Percentiles rank a stretch among this genome's conserved stretches.
Evolutionary conservation across 2,329 filamentous ascomycete species (phyloP).

Genomic region (Calonectria henricotiae): DNA sequence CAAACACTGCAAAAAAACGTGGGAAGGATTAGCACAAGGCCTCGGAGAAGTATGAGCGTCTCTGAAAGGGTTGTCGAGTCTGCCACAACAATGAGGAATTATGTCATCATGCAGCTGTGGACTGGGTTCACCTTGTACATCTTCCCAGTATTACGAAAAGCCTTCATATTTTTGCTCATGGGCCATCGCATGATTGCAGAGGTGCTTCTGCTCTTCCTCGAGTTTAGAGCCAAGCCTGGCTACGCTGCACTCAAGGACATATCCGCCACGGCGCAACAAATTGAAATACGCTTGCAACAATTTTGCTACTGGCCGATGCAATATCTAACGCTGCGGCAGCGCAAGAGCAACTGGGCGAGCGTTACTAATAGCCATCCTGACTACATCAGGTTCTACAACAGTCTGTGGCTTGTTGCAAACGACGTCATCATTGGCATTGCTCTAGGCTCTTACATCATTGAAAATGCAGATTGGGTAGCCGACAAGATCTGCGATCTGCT

Average conservation of each 20-base stretch:
- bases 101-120: constrained; percentile 79
- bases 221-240: constrained; percentile 86
- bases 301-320: constrained; percentile 99
- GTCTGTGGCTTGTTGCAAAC: constrained; percentile 97
- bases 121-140: constrained; percentile 82
- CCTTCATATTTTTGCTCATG: constrained; percentile 86
- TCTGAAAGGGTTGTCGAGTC: constrained; percentile 96
- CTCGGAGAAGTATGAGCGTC: constrained; percentile 90
- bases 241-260: constrained; percentile 93
- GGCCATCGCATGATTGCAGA: constrained; percentile 87
- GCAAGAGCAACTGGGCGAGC: constrained; percentile 95
- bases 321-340: constrained; percentile 90
- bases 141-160: constrained; percentile 81
- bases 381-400: constrained; percentile 99
- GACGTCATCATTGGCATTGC: constrained; percentile 99
- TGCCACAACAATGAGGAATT: constrained; percentile 87
- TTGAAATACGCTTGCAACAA: constrained; percentile 96
- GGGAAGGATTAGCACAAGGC: constrained; percentile 84
- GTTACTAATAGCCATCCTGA: constrained; percentile 96
- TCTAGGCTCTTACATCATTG: constrained; percentile 95
- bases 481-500: constrained; percentile 84
- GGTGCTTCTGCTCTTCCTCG: constrained; percentile 82
- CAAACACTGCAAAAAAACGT: constrained; percentile 91
- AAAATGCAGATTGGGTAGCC: constrained; percentile 90
- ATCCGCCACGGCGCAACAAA: constrained; percentile 95